A percentile compares a stretch with the other conserved stretches of the same genome.
These are phyloP conservation scores for Cordyceps cateniannulata DNA, from an alignment of 2,329 filamentous ascomycete genomes.

Conservation along the genomic window DNA sequence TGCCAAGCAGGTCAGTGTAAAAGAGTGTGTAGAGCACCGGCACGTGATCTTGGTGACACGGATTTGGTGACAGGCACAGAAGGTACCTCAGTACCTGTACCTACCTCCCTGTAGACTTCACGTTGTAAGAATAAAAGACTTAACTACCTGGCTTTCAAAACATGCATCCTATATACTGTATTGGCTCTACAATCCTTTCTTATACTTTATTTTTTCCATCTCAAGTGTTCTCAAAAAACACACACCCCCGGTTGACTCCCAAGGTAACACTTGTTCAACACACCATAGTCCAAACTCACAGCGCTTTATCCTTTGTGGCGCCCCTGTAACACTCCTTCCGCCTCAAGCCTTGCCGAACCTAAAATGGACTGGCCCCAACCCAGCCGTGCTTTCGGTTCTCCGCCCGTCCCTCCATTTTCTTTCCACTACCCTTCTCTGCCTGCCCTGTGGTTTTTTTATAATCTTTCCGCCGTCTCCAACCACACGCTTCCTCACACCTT, in stretches of 20 bases:
- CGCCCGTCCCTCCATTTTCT: conserved; percentile 26
- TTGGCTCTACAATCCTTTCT: no score
- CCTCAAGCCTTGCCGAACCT: conserved; percentile 4
- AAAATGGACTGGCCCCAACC: conserved; percentile 20
- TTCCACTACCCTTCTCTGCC: conserved; percentile 24
- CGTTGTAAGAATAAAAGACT: no score
- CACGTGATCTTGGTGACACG: conserved; percentile 2
- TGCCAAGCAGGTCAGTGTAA: no score
- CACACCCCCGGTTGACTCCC: no score
- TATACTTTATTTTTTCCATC: no score
- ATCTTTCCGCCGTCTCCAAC: conserved; percentile 27
- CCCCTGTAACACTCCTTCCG: conserved; percentile 6
- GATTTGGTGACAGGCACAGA: background rate
- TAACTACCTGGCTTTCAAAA: no score
- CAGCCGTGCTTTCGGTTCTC: conserved; percentile 24
- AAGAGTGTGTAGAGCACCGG: background rate
- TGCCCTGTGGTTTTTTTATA: conserved; percentile 25
- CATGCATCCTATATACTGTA: no score
- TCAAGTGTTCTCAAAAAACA: background rate
- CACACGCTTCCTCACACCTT: conserved; percentile 24
- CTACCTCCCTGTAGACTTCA: background rate
- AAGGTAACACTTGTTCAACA: no score
- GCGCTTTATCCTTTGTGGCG: background rate
- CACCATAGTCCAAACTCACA: no score
- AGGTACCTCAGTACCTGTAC: background rate